Evolutionary conservation across 257 asterid genomes (phyloP), one percentile per base, ranked within the genome.

Genomic region (Pogostemon cablin): DNA sequence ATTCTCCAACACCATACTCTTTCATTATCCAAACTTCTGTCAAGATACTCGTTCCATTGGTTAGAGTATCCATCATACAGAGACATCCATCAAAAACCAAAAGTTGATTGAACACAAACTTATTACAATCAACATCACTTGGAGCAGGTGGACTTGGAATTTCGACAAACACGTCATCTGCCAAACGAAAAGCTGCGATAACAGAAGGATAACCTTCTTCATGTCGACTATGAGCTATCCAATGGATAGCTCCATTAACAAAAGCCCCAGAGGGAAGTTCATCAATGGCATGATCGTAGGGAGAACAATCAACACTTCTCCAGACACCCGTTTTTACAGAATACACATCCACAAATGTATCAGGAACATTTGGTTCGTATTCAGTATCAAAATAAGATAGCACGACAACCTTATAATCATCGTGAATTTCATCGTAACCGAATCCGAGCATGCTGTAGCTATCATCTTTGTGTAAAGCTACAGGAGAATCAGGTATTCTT

Each of bases 91-190:
- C 39, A 3, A 8, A 20, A 7, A 20, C 60, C 3, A 25, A 37
- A 20, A 54, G 60, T 25, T 3, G 20, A 54, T 25, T 20, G 7
- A 20, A 54, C 1, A 54, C 60, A 25, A 54, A 20, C 7, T 25
- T 20, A 2, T 3, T 20, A 7, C 7, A 37, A 54, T 54, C 60
- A 54, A 54, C 37, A 54, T 8, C 5, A 54, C 60, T 20, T 15
- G 60, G 60, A 54, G n/a, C 39, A 54, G 60, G 38, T 15, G 60
- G 60, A 54, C n/a, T 12, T 17, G 60, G 38, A 54, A 54, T 54
- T 25, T 54, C 60, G 7, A 6, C 39, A 20, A 54, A 54, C 39
- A 7, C 60, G 38, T 54, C 60, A 25, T 54, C 60, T 54, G 2
- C 60, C 4, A 54, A 20, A 20, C 8, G 20, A 38, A 54, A 54